These are phyloP conservation scores for Tulasnella sp. DNA, from an alignment of 768 basidiomycete species.

Conservation along the genomic window DNA sequence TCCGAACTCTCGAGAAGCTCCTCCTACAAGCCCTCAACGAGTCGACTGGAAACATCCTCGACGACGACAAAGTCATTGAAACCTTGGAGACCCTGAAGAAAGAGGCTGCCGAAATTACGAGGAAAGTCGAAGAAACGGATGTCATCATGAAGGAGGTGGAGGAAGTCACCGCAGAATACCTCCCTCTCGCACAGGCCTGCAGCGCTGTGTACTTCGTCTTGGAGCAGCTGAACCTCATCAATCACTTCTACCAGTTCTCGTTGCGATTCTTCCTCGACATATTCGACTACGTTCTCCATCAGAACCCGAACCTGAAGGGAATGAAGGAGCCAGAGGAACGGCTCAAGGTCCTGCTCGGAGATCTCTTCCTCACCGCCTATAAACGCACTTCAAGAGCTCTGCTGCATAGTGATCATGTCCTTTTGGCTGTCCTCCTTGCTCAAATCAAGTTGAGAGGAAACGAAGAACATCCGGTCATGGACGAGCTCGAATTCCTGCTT, in stretches of 20 bases:
- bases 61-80: constrained; percentile 97
- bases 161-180: constrained; percentile 89
- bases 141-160: constrained; percentile 95
- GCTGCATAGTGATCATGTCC: constrained; percentile 83
- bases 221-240: constrained; percentile 88
- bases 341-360: constrained; percentile 74
- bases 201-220: constrained; percentile 96
- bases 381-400: constrained; percentile 86
- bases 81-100: constrained; percentile 93
- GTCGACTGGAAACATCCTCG: constrained; percentile 93
- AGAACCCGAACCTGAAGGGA: constrained; percentile 83
- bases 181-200: constrained; percentile 92
- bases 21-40: constrained; percentile 94
- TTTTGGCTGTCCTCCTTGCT: constrained; percentile 84
- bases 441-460: constrained; percentile 80
- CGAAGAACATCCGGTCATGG: constrained; percentile 60
- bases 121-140: constrained; percentile 95
- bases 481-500: constrained; percentile 88
- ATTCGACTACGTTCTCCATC: constrained; percentile 89
- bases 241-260: constrained; percentile 99
- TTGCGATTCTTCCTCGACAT: constrained; percentile 97
- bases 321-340: constrained; percentile 70
- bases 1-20: constrained; percentile 88
- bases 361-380: constrained; percentile 86
- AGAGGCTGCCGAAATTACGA: constrained; percentile 93